phyloP scores from a whole-genome alignment of 169 alveolate species.

The Eimeria tenella region DNA sequence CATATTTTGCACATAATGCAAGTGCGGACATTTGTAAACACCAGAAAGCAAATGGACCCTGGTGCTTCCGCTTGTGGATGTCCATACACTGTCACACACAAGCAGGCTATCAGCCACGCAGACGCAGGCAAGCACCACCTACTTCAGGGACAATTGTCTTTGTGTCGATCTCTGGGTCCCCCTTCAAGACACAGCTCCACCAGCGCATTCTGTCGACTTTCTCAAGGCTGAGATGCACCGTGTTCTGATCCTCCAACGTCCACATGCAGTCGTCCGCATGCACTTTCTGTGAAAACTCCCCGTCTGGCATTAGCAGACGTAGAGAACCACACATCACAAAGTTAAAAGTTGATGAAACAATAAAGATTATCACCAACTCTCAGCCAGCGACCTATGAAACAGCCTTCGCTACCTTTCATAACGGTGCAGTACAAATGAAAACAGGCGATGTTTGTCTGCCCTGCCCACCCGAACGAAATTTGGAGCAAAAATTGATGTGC shows the following conservation, averaged over 20 bases:
- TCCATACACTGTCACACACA: no score
- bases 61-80: no score
- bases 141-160: constrained; percentile 97
- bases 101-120: neutral
- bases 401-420: neutral
- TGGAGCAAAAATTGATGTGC: no score
- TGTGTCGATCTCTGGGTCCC: constrained; percentile 97
- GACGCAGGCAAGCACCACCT: neutral
- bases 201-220: constrained; percentile 95
- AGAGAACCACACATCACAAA: neutral
- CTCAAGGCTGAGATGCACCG: constrained; percentile 92
- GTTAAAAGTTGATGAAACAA: no score
- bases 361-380: no score
- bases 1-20: no score
- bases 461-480: no score
- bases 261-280: constrained; percentile 96
- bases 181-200: constrained; percentile 97
- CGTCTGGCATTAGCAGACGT: constrained; percentile 81
- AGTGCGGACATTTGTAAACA: no score
- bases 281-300: constrained; percentile 93
- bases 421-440: neutral
- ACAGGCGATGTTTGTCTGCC: no score
- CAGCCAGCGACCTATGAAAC: neutral
- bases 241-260: constrained; percentile 95
- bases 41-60: no score